These are phyloP conservation scores for Trichoderma breve DNA, from an alignment of 2,329 filamentous ascomycete species.

Conservation along the genomic window DNA sequence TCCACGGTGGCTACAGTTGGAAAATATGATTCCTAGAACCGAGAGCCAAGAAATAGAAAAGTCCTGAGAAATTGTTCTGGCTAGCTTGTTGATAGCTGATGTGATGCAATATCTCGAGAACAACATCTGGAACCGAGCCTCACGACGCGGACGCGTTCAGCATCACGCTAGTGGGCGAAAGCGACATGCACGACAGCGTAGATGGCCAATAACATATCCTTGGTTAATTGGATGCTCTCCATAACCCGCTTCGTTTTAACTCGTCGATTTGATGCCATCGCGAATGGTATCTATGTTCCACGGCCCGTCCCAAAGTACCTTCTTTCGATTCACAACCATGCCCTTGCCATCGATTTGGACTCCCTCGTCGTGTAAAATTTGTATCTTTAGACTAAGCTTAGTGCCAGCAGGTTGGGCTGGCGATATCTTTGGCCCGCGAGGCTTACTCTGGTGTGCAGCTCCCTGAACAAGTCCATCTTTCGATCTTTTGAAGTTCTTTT, in stretches of 20 bases:
- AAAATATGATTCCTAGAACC: background rate
- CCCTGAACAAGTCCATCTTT: background rate
- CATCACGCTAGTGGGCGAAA: background rate
- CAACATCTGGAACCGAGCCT: background rate
- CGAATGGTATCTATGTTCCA: background rate
- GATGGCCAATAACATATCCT: background rate
- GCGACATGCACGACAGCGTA: background rate
- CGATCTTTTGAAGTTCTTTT: background rate
- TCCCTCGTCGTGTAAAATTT: background rate
- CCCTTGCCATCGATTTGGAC: background rate
- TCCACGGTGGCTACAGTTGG: background rate
- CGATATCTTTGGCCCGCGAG: background rate
- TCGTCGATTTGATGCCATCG: background rate
- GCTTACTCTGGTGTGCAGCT: background rate
- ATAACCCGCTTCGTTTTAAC: background rate
- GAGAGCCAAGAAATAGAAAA: background rate
- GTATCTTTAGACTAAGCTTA: background rate
- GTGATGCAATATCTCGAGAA: background rate
- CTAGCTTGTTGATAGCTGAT: background rate
- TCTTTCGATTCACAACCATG: background rate
- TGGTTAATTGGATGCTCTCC: background rate
- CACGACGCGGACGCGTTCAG: background rate
- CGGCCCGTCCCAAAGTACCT: background rate
- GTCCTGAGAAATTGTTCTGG: background rate
- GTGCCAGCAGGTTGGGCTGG: background rate